phyloP scores from a whole-genome alignment of 2,329 filamentous ascomycete species.

The Nigrospora osmanthi region DNA sequence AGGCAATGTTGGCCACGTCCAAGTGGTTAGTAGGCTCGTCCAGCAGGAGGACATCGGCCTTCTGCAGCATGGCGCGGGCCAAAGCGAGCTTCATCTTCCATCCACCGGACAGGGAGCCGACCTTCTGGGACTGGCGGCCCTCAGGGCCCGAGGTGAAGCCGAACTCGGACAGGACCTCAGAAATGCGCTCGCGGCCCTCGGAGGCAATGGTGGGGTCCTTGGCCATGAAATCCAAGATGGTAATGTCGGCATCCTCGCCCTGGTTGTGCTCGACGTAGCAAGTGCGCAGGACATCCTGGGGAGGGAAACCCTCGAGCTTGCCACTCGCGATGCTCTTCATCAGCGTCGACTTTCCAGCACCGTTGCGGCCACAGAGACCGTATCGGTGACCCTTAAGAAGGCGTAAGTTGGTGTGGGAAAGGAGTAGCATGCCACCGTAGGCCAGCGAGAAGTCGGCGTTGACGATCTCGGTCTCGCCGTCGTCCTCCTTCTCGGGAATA shows the following conservation, averaged over 20 bases:
- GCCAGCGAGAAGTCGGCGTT: conserved; percentile 96
- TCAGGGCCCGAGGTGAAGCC: conserved; percentile 88
- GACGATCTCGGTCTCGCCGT: conserved; percentile 91
- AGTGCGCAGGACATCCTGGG: conserved; percentile 84
- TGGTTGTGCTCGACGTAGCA: conserved; percentile 99
- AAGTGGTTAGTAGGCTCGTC: conserved; percentile 99
- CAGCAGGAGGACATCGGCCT: conserved; percentile 89
- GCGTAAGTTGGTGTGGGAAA: conserved; percentile 91
- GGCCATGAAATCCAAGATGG: conserved; percentile 84
- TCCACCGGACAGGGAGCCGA: conserved; percentile 91
- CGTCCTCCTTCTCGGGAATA: conserved; percentile 76
- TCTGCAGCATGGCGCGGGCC: conserved; percentile 92
- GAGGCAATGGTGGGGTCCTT: conserved; percentile 82
- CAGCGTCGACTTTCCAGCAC: conserved; percentile 96
- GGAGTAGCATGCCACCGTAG: conserved; percentile 93
- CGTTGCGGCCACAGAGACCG: conserved; percentile 93
- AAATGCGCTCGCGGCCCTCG: conserved; percentile 74
- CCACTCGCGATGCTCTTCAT: conserved; percentile 95
- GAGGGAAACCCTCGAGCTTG: conserved; percentile 94
- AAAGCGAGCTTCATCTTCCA: conserved; percentile 99
- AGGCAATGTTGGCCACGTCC: conserved; percentile 92
- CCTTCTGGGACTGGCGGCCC: conserved; percentile 79
- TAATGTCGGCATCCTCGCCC: conserved; percentile 93
- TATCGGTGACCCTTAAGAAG: conserved; percentile 96
- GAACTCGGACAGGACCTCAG: conserved; percentile 77